Conservation (phyloP, 2,329 filamentous ascomycete species). For the Epicoccum nigrum region DNA sequence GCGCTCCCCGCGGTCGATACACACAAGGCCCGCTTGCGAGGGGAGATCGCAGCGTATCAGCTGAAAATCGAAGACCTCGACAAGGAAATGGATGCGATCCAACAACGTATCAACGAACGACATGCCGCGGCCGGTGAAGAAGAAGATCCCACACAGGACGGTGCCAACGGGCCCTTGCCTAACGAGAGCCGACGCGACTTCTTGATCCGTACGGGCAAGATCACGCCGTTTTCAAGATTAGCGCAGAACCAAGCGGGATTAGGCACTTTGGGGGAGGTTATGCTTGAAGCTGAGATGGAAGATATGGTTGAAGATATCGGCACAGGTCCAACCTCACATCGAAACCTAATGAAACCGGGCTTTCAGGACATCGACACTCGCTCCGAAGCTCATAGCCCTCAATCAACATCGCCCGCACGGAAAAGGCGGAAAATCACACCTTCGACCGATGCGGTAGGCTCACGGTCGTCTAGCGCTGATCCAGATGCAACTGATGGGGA, state of each 20-base stretch:
- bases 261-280: slow-evolving; percentile 75
- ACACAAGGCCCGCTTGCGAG: slow-evolving; percentile 64
- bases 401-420: slow-evolving; percentile 38
- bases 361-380: slow-evolving; percentile 46
- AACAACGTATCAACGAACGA: slow-evolving; percentile 78
- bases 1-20: slow-evolving; percentile 60
- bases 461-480: slow-evolving; percentile 27
- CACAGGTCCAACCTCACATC: slow-evolving; percentile 53
- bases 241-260: slow-evolving; percentile 67
- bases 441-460: slow-evolving; percentile 13
- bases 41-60: slow-evolving; percentile 70
- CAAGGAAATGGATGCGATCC: slow-evolving; percentile 79
- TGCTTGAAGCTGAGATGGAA: slow-evolving; percentile 83
- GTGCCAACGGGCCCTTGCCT: slow-evolving; percentile 67
- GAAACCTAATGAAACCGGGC: slow-evolving; percentile 56
- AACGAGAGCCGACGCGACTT: slow-evolving; percentile 88
- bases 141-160: slow-evolving; percentile 49
- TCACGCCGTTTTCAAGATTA: slow-evolving; percentile 90
- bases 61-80: slow-evolving; percentile 68
- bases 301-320: slow-evolving; percentile 55
- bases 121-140: slow-evolving; percentile 63
- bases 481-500: slow-evolving; percentile 37
- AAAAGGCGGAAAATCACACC: slow-evolving; percentile 46
- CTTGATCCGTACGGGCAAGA: slow-evolving; percentile 93
- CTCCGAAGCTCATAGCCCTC: slow-evolving; percentile 42